These are phyloP conservation scores for Fagopyrum tataricum DNA, from an alignment of 148 eudicot species.

Conservation along the genomic window DNA sequence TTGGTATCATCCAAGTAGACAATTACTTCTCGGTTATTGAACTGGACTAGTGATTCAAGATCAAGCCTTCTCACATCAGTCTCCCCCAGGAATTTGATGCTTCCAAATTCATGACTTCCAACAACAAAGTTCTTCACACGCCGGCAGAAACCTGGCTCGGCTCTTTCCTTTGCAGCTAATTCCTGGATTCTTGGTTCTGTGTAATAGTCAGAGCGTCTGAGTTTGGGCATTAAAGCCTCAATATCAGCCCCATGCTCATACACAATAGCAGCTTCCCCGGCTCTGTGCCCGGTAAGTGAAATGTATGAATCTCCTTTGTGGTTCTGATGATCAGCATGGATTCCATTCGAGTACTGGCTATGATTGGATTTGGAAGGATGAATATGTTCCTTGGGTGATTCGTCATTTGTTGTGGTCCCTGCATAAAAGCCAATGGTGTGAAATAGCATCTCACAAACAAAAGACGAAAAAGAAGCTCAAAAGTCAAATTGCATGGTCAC, in stretches of 20 bases:
- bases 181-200: conserved; percentile 93
- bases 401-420: conserved; percentile 42
- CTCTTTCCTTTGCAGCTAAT: conserved; percentile 90
- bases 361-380: conserved; percentile 27
- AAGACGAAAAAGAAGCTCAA: neutral
- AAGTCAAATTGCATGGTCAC: neutral
- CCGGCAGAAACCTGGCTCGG: conserved; percentile 80
- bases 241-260: conserved; percentile 87
- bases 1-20: conserved; percentile 86
- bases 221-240: conserved; percentile 92
- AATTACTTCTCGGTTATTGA: conserved; percentile 76
- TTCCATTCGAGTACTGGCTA: conserved; percentile 32
- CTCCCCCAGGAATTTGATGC: conserved; percentile 86
- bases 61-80: conserved; percentile 91
- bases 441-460: neutral
- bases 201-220: conserved; percentile 83
- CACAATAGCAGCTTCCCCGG: conserved; percentile 88
- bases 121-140: conserved; percentile 75
- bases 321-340: conserved; percentile 30
- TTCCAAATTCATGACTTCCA: conserved; percentile 77
- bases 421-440: conserved; percentile 11
- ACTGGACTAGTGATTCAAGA: conserved; percentile 72
- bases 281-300: conserved; percentile 69
- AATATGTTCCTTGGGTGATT: conserved; percentile 32
- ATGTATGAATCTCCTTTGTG: conserved; percentile 61